Conservation (phyloP, 768 basidiomycete genomes). For the Xerocomellus intermedius region DNA sequence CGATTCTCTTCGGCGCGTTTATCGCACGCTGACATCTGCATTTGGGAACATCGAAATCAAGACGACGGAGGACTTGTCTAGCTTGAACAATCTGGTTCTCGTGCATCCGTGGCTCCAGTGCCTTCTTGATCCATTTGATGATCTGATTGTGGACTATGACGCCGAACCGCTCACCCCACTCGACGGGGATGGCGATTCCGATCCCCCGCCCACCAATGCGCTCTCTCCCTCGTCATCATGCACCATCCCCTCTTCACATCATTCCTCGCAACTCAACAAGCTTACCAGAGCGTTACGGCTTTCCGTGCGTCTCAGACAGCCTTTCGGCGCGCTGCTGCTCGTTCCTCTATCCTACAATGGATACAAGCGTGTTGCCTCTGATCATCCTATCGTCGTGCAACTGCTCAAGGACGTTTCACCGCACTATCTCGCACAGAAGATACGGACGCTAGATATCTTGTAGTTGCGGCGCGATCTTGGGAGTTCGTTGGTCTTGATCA, state of each 20-base stretch:
- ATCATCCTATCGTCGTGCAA: not conserved
- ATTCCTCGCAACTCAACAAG: not conserved
- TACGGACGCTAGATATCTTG: not conserved
- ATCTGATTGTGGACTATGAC: not conserved
- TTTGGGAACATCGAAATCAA: not conserved
- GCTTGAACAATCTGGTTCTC: not conserved
- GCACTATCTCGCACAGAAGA: not conserved
- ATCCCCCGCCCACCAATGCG: not conserved
- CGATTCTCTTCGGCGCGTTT: not conserved
- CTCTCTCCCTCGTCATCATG: not conserved
- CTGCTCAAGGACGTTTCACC: not conserved
- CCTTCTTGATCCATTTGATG: not conserved
- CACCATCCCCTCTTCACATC: not conserved
- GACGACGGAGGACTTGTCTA: not conserved
- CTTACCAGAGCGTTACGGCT: not conserved
- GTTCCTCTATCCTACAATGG: not conserved
- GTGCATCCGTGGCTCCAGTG: not conserved
- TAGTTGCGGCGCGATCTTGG: not conserved
- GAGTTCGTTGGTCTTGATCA: no score
- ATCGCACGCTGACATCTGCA: not conserved
- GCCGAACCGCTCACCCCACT: not conserved
- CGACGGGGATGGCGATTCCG: not conserved
- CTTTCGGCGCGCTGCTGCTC: constrained; percentile 8
- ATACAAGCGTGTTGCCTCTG: not conserved
- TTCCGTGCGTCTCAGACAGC: not conserved